Conservation (phyloP, 139 green algal species). For the Edaphochlamys debaryana region DNA sequence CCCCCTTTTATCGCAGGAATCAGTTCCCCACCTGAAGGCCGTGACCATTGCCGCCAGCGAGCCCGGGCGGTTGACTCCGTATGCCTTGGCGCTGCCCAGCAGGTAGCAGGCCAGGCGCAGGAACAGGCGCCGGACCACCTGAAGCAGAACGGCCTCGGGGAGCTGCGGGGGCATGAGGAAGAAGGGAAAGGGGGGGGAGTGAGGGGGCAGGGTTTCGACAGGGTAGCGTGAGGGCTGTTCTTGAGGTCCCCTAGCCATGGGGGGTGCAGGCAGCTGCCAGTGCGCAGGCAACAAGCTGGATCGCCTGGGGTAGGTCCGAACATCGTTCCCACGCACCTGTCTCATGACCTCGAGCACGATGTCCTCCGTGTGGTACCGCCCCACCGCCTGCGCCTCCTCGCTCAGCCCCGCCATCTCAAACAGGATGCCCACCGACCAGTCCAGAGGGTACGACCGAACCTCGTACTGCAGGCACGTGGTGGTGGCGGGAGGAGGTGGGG, state of each 20-base stretch:
- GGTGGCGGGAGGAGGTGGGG: background rate
- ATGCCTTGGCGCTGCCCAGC: slow-evolving; percentile 12
- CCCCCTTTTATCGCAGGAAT: no score
- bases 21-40: slow-evolving; percentile 13
- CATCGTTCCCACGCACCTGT: slow-evolving; percentile 19
- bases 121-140: slow-evolving; percentile 20
- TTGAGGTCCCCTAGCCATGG: no score
- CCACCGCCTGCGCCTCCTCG: slow-evolving; percentile 43
- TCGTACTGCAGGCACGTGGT: slow-evolving; percentile 22
- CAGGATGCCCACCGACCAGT: slow-evolving; percentile 30
- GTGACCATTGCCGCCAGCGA: slow-evolving; percentile 20
- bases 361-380: background rate
- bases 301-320: no score
- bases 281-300: background rate
- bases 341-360: slow-evolving; percentile 30
- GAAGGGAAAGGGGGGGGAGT: background rate
- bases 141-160: background rate
- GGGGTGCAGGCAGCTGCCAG: background rate
- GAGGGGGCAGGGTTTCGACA: background rate
- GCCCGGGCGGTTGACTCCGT: background rate
- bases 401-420: slow-evolving; percentile 31
- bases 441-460: slow-evolving; percentile 29
- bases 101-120: slow-evolving; percentile 32
- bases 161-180: background rate
- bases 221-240: background rate